Evolutionary conservation across 1,139 yeast genomes (phyloP), one percentile per base, ranked within the genome.

Genomic region (Kodamaea suecica): DNA sequence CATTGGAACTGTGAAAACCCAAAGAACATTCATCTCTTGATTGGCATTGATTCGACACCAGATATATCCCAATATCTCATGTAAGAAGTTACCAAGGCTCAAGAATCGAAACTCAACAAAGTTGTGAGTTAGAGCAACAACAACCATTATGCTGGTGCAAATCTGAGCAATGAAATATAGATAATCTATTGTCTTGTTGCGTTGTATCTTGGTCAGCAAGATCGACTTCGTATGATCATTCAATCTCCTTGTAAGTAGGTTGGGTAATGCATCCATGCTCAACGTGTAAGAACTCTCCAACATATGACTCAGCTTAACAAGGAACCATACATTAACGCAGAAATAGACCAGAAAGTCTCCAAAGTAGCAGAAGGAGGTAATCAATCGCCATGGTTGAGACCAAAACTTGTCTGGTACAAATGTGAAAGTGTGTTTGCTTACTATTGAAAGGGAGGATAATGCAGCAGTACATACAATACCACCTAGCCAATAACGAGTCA

Each of bases 381-480:
- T 15, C 4, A 66, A 37, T 33, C 73, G 47, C 73, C 73, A 68
- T 9, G 64, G 64, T 44, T 68, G 63, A 10, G 38, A 35, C 4
- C 44, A 33, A 49, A 9, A 59, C 59, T 33, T 45, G 46, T 29
- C 54, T 59, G 7, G 66, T 58, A 2, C 47, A 13, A 38, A 57
- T 58, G 5, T 44, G 37, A 23, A 61, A 41, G 31, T 39, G 42
- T 7, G 38, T 28, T 4, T 25, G 16, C 37, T 40, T n/a, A 50
- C 47, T n/a, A 48, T 34, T 14, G 48, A 43, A 12, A 48, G 17
- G 5, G 50, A 42, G 3, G 60, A 40, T 5, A 50, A 39, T 4
- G 52, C 23, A 2, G 60, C 46, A 2, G 53, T 37, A 11, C 45
- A 25, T 4, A 57, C 12, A 3, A 53, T 55, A 7, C 54, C 46